Evolutionary conservation across 139 green algal species (phyloP).

Genomic region (Coccomyxa sp.): DNA sequence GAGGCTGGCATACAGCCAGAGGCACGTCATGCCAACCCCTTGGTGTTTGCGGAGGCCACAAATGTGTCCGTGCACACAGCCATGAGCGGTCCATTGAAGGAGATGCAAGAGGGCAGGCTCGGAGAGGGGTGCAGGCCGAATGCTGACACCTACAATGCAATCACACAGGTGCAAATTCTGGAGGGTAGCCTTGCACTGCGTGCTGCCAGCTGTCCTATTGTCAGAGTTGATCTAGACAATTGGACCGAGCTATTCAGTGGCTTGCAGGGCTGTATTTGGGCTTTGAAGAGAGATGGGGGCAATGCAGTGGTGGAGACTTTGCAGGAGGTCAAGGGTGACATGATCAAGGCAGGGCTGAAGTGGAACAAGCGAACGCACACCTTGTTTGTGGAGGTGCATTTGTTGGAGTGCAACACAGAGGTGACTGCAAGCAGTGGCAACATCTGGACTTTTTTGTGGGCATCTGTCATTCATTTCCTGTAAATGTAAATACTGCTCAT

Average conservation of each 20-base stretch:
- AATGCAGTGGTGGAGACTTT: not conserved
- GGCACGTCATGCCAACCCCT: not conserved
- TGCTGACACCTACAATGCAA: constrained; percentile 1
- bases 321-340: not conserved
- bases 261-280: not conserved
- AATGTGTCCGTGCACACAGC: not conserved
- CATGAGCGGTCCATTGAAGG: not conserved
- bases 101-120: not conserved
- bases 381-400: not conserved
- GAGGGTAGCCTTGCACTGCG: not conserved
- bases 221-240: not conserved
- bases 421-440: not conserved
- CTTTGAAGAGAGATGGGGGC: not conserved
- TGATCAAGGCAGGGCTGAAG: not conserved
- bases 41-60: not conserved
- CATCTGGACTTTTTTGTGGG: not conserved
- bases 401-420: not conserved
- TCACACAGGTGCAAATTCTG: not conserved
- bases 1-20: not conserved
- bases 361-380: not conserved
- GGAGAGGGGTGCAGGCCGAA: not conserved
- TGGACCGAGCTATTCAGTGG: not conserved
- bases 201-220: not conserved
- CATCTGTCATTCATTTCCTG: not conserved
- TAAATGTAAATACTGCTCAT: not conserved